These are phyloP conservation scores for Domatiomyces globalis DNA, from an alignment of 2,329 filamentous ascomycete genomes.

Conservation along the genomic window DNA sequence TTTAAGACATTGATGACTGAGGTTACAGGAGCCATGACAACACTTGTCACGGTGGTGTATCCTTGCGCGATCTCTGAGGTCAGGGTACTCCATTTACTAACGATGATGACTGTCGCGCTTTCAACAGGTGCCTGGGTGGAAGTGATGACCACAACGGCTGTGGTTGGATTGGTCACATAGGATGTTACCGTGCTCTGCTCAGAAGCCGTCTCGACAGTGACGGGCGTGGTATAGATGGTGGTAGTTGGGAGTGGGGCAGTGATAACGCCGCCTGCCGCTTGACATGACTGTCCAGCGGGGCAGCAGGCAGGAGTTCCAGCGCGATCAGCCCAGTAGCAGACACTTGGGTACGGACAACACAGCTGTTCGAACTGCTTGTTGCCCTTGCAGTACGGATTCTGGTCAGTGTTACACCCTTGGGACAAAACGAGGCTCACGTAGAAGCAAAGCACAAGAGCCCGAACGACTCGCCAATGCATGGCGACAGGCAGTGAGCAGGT, in stretches of 20 bases:
- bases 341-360: conserved; percentile 16
- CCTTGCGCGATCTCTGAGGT: neutral
- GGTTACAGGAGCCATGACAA: neutral
- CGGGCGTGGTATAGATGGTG: neutral
- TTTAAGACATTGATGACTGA: neutral
- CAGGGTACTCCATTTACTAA: neutral
- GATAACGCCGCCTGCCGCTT: neutral
- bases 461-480: neutral
- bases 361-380: conserved; percentile 13
- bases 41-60: neutral
- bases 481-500: neutral
- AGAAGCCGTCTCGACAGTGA: neutral
- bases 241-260: neutral
- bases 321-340: conserved; percentile 20
- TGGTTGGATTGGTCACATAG: neutral
- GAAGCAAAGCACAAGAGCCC: neutral
- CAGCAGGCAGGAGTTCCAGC: conserved; percentile 19
- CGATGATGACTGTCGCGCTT: neutral
- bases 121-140: neutral
- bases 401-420: conserved; percentile 8
- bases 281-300: conserved; percentile 18
- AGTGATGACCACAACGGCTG: neutral
- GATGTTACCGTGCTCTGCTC: neutral
- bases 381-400: conserved; percentile 18
- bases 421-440: neutral